A percentile compares a stretch with the other conserved stretches of the same genome.
Evolutionary conservation across 78 protist species (phyloP).

Genomic region (Dictyostelium discoideum): DNA sequence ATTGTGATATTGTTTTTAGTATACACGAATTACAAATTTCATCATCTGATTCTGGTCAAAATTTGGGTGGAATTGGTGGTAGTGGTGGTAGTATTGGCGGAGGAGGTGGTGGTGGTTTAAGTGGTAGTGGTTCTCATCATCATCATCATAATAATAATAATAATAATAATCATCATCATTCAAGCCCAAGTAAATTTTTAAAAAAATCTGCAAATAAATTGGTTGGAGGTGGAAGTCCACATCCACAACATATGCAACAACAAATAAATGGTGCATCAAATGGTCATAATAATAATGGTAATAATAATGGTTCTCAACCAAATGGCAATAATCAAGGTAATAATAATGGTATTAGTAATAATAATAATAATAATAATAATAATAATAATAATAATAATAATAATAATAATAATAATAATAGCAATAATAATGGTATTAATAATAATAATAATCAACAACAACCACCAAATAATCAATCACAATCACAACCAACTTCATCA

Average conservation of each 20-base stretch:
- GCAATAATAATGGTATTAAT: no score
- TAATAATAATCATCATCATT: neutral
- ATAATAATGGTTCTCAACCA: neutral
- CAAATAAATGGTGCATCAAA: neutral
- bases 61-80: neutral
- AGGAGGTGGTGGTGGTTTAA: neutral
- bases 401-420: no score
- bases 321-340: neutral
- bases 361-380: no score
- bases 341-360: neutral
- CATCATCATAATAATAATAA: neutral
- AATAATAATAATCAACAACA: neutral
- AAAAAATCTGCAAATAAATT: constrained; percentile 10
- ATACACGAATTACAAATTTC: constrained; percentile 50
- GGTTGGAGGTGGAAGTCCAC: neutral
- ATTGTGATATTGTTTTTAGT: constrained; percentile 62
- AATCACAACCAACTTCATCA: neutral
- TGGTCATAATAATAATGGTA: neutral
- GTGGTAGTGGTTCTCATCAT: neutral
- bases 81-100: neutral
- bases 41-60: neutral
- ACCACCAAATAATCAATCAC: neutral
- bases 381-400: no score
- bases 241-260: constrained; percentile 1
- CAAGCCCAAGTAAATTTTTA: constrained; percentile 34